Evolutionary conservation across 2,329 filamentous ascomycete genomes (phyloP).

Genomic region (Fusarium musae): DNA sequence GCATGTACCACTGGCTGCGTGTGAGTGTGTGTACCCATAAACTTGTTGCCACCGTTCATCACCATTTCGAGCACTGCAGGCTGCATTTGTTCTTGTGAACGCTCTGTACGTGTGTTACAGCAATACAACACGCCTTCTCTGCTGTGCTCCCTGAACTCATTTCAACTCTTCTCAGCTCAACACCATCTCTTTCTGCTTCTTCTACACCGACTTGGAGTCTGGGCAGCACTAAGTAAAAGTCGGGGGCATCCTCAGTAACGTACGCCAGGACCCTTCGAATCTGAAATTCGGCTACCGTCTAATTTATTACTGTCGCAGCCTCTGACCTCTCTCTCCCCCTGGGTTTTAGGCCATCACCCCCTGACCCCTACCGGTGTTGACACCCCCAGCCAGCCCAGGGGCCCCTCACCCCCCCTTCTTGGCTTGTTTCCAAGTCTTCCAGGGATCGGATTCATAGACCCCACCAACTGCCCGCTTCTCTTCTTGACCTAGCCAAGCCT

Average conservation of each 20-base stretch:
- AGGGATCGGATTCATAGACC: slow-evolving; percentile 41
- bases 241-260: not conserved
- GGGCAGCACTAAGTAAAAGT: not conserved
- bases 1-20: not conserved
- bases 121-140: slow-evolving; percentile 2
- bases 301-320: slow-evolving; percentile 1
- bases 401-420: slow-evolving; percentile 34
- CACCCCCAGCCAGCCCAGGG: slow-evolving; percentile 2
- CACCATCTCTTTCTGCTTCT: not conserved
- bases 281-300: slow-evolving; percentile 26
- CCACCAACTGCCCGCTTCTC: slow-evolving; percentile 43
- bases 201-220: not conserved
- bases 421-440: slow-evolving; percentile 41
- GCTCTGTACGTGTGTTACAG: slow-evolving; percentile 13
- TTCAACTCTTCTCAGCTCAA: not conserved
- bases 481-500: slow-evolving; percentile 25
- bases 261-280: slow-evolving; percentile 16
- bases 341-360: slow-evolving; percentile 23
- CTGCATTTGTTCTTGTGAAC: slow-evolving; percentile 4
- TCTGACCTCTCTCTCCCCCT: not conserved
- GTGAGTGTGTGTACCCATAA: not conserved
- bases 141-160: not conserved
- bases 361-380: slow-evolving; percentile 12
- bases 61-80: slow-evolving; percentile 8
- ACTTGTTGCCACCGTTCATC: slow-evolving; percentile 28